Percentiles rank a stretch among this genome's conserved stretches.
Conservation (phyloP, 495 filamentous ascomycete genomes). For the Penicillium bovifimosum region DNA sequence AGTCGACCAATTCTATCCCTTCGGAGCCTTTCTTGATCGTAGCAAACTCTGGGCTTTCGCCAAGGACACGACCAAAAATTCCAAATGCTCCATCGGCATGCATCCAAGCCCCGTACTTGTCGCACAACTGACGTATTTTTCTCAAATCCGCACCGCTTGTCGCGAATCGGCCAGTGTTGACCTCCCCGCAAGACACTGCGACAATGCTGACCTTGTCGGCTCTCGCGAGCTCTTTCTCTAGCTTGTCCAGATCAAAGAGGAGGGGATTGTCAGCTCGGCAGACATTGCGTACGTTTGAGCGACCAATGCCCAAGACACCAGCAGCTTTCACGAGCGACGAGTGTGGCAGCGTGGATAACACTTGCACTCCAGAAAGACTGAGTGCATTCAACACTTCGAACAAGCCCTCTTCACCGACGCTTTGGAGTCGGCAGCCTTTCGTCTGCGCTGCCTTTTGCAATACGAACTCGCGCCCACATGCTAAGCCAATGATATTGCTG, state of each 20-base stretch:
- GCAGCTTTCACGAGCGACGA: conserved; percentile 80
- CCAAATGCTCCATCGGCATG: conserved; percentile 93
- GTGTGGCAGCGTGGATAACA: conserved; percentile 77
- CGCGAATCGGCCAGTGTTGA: conserved; percentile 85
- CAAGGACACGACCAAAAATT: conserved; percentile 66
- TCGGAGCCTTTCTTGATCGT: conserved; percentile 48
- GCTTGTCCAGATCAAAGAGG: conserved; percentile 57
- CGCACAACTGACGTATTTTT: conserved; percentile 60
- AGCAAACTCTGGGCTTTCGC: conserved; percentile 53
- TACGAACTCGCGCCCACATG: conserved; percentile 67
- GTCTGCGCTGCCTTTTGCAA: conserved; percentile 40
- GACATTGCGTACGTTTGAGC: conserved; percentile 59
- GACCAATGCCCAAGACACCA: conserved; percentile 71
- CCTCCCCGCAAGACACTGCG: conserved; percentile 75
- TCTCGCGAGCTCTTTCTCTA: conserved; percentile 50
- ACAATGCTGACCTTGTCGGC: conserved; percentile 62
- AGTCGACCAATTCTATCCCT: conserved; percentile 81
- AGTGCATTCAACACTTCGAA: conserved; percentile 57
- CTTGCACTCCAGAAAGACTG: conserved; percentile 60
- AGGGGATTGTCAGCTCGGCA: conserved; percentile 51
- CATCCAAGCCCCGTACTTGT: conserved; percentile 75
- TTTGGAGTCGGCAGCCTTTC: conserved; percentile 31
- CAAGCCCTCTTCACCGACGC: conserved; percentile 66
- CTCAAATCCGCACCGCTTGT: conserved; percentile 57
- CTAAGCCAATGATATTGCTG: conserved; percentile 76